phyloP scores from a whole-genome alignment of 2,329 filamentous ascomycete genomes.

The Capronia coronata region DNA sequence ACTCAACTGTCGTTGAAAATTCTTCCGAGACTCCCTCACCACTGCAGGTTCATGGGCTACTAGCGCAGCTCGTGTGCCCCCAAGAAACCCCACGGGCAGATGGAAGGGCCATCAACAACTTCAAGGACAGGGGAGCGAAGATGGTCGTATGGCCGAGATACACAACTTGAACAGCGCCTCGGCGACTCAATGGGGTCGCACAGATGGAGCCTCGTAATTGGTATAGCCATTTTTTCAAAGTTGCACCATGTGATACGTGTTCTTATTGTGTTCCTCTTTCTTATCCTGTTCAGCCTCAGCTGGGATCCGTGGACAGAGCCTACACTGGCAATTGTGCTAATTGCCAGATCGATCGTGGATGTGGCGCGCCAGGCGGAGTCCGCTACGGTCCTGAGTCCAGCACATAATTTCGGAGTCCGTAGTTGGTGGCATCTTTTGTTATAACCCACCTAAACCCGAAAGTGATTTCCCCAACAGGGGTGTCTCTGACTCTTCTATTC shows the following conservation, averaged over 20 bases:
- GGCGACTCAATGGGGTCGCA: constrained; percentile 3
- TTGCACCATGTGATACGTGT: no score
- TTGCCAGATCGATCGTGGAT: constrained; percentile 7
- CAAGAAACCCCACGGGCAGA: constrained; percentile 12
- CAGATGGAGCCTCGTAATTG: constrained; percentile 3
- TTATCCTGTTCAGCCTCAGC: constrained; percentile 19
- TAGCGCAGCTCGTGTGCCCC: constrained; percentile 2
- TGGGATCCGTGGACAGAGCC: constrained; percentile 9
- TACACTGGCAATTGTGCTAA: constrained; percentile 1
- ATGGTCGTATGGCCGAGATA: constrained; percentile 11
- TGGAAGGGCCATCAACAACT: constrained; percentile 6
- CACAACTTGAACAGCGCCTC: background rate
- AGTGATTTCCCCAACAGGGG: background rate
- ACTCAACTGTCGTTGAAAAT: constrained; percentile 1
- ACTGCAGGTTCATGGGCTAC: background rate
- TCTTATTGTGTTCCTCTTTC: background rate
- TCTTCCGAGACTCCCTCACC: constrained; percentile 3
- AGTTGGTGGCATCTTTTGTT: constrained; percentile 6
- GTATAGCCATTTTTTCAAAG: constrained; percentile 12
- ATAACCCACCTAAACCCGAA: background rate
- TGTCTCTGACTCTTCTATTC: background rate
- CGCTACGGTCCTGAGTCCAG: constrained; percentile 11
- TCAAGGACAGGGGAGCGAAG: background rate
- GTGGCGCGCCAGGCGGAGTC: constrained; percentile 18
- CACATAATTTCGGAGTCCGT: constrained; percentile 25